phyloP scores from a whole-genome alignment of 768 basidiomycete species.

The Tulasnella sp. region DNA sequence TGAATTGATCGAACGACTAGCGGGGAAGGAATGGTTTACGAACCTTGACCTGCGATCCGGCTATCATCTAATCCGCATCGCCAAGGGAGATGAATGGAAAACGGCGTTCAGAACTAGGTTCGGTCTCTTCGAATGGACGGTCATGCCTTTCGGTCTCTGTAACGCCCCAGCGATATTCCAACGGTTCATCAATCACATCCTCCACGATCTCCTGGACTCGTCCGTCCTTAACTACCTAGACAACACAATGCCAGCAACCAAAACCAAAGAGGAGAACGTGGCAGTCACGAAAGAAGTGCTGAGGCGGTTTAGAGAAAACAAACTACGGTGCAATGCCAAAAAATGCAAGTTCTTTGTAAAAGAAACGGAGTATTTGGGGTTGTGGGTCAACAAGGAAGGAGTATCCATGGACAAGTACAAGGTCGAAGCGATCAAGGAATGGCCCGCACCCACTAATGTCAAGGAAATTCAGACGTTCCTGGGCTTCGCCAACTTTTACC shows the following conservation, averaged over 20 bases:
- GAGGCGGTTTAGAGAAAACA: too few species aligned
- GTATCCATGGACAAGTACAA: too few species aligned
- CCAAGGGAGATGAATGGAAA: conserved; percentile 29
- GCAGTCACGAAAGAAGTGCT: too few species aligned
- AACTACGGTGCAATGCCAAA: too few species aligned
- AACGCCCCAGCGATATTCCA: conserved; percentile 28
- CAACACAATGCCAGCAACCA: conserved; percentile 25
- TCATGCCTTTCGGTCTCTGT: conserved; percentile 27
- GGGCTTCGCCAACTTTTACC: conserved; percentile 28
- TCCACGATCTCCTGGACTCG: conserved; percentile 23
- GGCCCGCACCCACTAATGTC: too few species aligned
- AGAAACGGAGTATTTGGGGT: too few species aligned
- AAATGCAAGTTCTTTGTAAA: too few species aligned
- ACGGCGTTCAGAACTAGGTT: conserved; percentile 31
- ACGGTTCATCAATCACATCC: conserved; percentile 24
- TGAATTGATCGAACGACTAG: conserved; percentile 23
- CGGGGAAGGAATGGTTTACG: conserved; percentile 23
- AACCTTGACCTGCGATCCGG: conserved; percentile 27
- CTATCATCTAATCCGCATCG: conserved; percentile 26
- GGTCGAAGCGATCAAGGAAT: too few species aligned
- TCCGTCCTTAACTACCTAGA: conserved; percentile 25
- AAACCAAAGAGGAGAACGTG: conserved; percentile 20
- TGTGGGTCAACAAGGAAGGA: too few species aligned
- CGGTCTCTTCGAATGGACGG: conserved; percentile 24
- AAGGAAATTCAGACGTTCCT: conserved; percentile 26